Base-by-base conservation (phyloP, 2,329 filamentous ascomycete species). In the Xylogone sp. region DNA sequence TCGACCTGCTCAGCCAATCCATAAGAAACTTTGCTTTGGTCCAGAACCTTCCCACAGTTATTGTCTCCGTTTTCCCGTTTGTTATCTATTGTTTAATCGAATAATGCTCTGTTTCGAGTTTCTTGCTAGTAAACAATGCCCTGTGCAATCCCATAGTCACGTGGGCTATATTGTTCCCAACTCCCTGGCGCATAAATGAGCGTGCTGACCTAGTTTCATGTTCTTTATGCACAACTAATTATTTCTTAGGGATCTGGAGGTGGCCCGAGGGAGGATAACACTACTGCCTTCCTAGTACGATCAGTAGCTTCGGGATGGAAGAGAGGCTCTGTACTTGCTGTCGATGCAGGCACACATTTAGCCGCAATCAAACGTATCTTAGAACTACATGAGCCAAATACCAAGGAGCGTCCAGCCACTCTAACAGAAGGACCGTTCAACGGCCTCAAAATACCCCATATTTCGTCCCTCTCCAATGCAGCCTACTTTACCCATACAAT, bases 301-400 rank as follows among this genome's bases (percentile, higher is more conserved):
- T 93, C 93, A 3, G 78, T 87, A 9, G 81, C 85, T 24, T 82
- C 87, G 48, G 81, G 84, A 55, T 99, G 94, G 94, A 75, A 79
- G 46, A 87, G 85, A 61, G 86, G 88, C 43, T 97, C 91, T 0
- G 70, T 97, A 42, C 76, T 97, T 22, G 91, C 93, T n/a, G 87
- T 99, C 48, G 94, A 99, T 73, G 92, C 91, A 9, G 94, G 94
- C 45, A 90, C 92, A 27, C 88, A 97, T 67, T 80, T 99, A 42
- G 84, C 89, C 22, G 84, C 90, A 50, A 96, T 99, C 51, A 83
- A 83, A n/a, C 79, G 82, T 45, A 88, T 96, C 45, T 76, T 99
- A 21, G 57, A 64, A 46, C 43, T 58, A 12, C 53, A 58, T 42
- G 29, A 48, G 27, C 48, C 55, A 71, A 69, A 68, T 10, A 57